Conservation (phyloP, 2,329 filamentous ascomycete species). For the Alternaria brassicicola region DNA sequence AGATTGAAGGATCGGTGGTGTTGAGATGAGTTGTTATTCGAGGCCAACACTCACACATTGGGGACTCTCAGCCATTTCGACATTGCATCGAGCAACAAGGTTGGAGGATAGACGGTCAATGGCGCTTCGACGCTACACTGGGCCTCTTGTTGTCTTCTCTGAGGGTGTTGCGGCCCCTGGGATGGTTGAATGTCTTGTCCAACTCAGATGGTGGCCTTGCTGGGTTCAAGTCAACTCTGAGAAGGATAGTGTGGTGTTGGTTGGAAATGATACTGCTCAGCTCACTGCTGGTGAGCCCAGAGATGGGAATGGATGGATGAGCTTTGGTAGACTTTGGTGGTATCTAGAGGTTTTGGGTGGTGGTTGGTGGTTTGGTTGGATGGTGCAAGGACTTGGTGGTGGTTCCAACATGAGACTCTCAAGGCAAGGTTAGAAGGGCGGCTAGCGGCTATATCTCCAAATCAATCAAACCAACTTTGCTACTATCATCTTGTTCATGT, state of each 20-base stretch:
- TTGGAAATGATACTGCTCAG: neutral
- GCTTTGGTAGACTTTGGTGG: neutral
- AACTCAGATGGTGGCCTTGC: neutral
- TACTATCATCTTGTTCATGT: neutral
- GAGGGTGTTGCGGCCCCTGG: neutral
- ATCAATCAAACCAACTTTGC: neutral
- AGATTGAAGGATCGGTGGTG: conserved; percentile 1
- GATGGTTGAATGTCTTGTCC: neutral
- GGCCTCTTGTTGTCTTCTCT: conserved; percentile 11
- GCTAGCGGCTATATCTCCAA: neutral
- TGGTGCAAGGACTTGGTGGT: neutral
- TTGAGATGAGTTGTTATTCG: neutral
- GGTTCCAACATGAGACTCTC: neutral
- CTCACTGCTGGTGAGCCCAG: neutral
- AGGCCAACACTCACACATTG: neutral
- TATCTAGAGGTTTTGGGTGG: neutral
- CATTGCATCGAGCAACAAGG: neutral
- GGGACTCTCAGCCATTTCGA: neutral
- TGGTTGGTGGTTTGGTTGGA: neutral
- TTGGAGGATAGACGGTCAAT: conserved; percentile 19
- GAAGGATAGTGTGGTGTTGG: neutral
- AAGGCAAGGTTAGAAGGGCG: neutral
- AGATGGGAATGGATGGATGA: neutral
- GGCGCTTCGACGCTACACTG: conserved; percentile 7
- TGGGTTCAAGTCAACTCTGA: conserved; percentile 1